phyloP scores from a whole-genome alignment of 2,329 filamentous ascomycete species.

The Colletotrichum kahawae region DNA sequence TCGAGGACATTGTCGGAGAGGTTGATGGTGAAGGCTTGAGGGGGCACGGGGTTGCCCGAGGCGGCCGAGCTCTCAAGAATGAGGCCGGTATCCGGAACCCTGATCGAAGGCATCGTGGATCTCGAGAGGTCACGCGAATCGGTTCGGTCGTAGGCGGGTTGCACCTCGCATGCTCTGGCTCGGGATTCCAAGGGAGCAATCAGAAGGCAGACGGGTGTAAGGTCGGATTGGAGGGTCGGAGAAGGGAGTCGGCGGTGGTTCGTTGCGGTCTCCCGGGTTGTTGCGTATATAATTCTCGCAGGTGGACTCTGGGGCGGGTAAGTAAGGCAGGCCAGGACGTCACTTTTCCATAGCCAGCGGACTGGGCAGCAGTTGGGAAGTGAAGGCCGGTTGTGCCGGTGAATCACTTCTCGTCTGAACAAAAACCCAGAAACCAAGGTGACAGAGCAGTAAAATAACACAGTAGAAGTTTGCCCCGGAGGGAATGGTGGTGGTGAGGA shows the following conservation, averaged over 20 bases:
- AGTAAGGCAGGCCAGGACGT: slow-evolving; percentile 15
- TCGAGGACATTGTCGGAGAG: slow-evolving; percentile 64
- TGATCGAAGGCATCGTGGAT: slow-evolving; percentile 55
- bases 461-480: background rate
- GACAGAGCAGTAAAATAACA: background rate
- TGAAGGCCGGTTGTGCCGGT: background rate
- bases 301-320: slow-evolving; percentile 15
- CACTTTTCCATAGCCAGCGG: slow-evolving; percentile 16
- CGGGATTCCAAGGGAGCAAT: background rate
- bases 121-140: slow-evolving; percentile 9
- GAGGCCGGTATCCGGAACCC: slow-evolving; percentile 63
- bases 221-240: background rate
- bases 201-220: background rate
- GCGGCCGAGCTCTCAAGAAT: slow-evolving; percentile 57
- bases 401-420: background rate
- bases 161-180: slow-evolving; percentile 18
- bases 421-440: background rate
- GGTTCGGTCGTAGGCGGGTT: background rate
- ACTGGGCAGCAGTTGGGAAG: slow-evolving; percentile 3
- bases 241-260: background rate
- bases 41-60: slow-evolving; percentile 44
- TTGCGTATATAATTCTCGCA: slow-evolving; percentile 15
- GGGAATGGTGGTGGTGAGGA: background rate
- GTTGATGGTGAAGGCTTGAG: slow-evolving; percentile 63
- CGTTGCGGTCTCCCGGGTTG: background rate